Base-by-base conservation (phyloP, 1,284 basidiomycete genomes). In the Anthracocystis walkeri region DNA sequence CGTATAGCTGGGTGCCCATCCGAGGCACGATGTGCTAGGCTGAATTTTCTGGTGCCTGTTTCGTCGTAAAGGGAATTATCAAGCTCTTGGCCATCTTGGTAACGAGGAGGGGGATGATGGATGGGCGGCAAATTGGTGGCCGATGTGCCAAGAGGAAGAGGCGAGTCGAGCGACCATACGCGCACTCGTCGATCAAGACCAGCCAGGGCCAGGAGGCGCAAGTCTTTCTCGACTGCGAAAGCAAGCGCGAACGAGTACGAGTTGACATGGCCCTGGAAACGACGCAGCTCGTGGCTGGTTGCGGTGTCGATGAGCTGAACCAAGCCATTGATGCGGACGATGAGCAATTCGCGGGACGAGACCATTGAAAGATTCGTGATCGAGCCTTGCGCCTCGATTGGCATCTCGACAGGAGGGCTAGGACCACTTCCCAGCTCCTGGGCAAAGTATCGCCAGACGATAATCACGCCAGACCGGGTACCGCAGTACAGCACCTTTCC, bases 161-260 rank as follows among this genome's bases (percentile, higher is more conserved):
- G n/a, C 3, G 57, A 58, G 27, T 68, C 62, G 20, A 74, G 58
- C 7, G 71, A 74, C 65, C 65, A 74, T 14, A 74, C 35, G 7
- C 71, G 62, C 1, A 74, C 71, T 21, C 42, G 44, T 12, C 58
- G 31, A 31, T 74, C 71, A 16, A 58, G n/a, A 2, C 71, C 71
- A 4, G 65, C 65, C 23, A 74, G 35, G 6, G 71, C 71, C 5
- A 74, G 16, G 3, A 74, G 44, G 2, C 62, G 53, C n/a, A 56
- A 35, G 2, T 51, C 45, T 1, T 40, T 21, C 25, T 74, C 65
- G 18, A 69, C 38, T 4, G 65, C 65, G 20, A 55, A 58, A 7
- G 51, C 73, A 0, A 75, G 51, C 6, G 44, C n/a, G n/a, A 61
- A 75, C 0, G 44, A 31, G 25, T 70, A 75, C 8, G 62, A 54